phyloP scores from a whole-genome alignment of 106 monocot species.

The Dendrobium nobile region DNA sequence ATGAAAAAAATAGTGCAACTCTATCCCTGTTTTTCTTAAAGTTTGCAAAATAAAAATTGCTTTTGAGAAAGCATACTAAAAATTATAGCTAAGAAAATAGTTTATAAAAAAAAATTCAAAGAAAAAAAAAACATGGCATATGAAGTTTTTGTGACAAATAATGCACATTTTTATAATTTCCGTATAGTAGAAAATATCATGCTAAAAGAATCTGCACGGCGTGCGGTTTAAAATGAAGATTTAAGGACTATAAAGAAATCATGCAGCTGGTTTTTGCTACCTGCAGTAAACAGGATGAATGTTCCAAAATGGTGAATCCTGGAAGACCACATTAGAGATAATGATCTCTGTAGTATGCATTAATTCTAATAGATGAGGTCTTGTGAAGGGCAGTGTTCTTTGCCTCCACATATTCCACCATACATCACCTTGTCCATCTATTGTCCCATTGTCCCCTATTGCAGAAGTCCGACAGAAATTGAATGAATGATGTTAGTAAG shows the following conservation, averaged over 20 bases:
- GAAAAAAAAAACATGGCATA: no score
- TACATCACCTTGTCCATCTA: constrained; percentile 89
- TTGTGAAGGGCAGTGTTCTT: constrained; percentile 54
- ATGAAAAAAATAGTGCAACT: no score
- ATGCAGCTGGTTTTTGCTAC: constrained; percentile 6
- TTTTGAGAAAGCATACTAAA: no score
- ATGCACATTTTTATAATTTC: background rate
- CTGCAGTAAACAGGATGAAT: constrained; percentile 61
- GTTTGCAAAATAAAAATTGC: no score
- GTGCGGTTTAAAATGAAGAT: background rate
- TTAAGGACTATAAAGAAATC: background rate
- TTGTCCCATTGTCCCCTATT: constrained; percentile 78
- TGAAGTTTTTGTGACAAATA: background rate
- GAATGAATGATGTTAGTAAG: no score
- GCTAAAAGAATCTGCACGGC: background rate
- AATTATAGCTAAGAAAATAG: no score
- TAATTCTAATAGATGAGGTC: constrained; percentile 79
- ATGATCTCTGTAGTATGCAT: constrained; percentile 63
- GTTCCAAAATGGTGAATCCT: constrained; percentile 55
- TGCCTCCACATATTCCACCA: constrained; percentile 99
- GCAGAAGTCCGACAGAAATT: background rate
- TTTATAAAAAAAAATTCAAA: no score
- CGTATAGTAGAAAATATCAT: background rate
- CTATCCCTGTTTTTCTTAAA: no score
- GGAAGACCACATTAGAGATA: constrained; percentile 28